phyloP scores from a whole-genome alignment of 2,329 filamentous ascomycete species.

The Aspergillus sp. region DNA sequence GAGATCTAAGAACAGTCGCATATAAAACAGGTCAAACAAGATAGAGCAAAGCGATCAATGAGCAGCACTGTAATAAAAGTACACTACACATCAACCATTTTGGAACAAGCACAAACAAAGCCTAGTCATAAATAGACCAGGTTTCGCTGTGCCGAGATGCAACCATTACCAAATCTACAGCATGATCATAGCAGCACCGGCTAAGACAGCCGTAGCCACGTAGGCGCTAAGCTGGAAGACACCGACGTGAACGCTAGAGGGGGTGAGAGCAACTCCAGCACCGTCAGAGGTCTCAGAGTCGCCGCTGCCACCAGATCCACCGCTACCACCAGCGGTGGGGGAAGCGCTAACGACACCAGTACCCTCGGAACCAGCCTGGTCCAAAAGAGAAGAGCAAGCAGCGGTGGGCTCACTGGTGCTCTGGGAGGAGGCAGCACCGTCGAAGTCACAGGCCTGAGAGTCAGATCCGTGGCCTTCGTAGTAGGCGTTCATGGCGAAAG shows the following conservation, averaged over 20 bases:
- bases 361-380: conserved; percentile 38
- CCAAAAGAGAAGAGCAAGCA: conserved; percentile 36
- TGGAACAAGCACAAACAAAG: neutral
- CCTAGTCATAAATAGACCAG: neutral
- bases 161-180: conserved; percentile 29
- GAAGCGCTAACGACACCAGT: conserved; percentile 38
- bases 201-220: conserved; percentile 36
- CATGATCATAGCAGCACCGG: conserved; percentile 44
- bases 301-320: conserved; percentile 5
- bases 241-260: conserved; percentile 32
- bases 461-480: conserved; percentile 41
- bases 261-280: conserved; percentile 27
- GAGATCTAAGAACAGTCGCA: neutral
- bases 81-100: neutral
- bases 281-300: conserved; percentile 21
- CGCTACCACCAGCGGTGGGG: conserved; percentile 26
- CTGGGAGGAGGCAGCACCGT: conserved; percentile 39
- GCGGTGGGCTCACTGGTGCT: conserved; percentile 31
- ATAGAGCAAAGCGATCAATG: neutral
- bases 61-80: neutral
- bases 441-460: conserved; percentile 42
- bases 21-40: neutral
- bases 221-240: conserved; percentile 39
- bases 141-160: too few relatives aligned
- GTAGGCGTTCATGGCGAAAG: conserved; percentile 45